Base-by-base conservation (phyloP, 805 yeast genomes). In the Tetrapisispora nanseiensis region DNA sequence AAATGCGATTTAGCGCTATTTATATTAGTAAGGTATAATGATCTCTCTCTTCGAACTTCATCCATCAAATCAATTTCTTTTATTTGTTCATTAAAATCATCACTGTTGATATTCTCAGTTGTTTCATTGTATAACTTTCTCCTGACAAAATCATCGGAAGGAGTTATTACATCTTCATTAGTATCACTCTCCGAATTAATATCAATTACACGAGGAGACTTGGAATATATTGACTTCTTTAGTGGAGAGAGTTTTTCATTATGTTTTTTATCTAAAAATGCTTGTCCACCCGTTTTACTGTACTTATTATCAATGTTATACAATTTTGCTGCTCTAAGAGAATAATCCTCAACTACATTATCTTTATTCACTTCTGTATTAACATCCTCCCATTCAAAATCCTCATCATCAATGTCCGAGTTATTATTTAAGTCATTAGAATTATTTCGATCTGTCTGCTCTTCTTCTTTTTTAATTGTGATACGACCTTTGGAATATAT, bases 331-430 rank as follows among this genome's bases (percentile, higher is more conserved):
- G 71, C 62, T 37, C 65, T 65, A 9, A 73, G 56, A 2, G 79
- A 70, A 37, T 61, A 68, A 48, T 67, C 68, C 38, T 60, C 62
- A 13, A 46, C 43, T 10, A 46, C 46, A 33, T 54, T 51, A 24
- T 46, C 46, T 10, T 50, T 45, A 33, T 52, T 51, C 0, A 53
- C 44, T 24, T 62, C 59, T 8, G 72, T 43, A 11, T 70, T 71
- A 4, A 83, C 82, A 48, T 84, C 94, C 51, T 83, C 89, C 80
- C 84, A 80, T 33, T 79, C 87, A 22, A 70, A 64, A 12, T 68
- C 74, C 29, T 61, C 69, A 12, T 57, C 67, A 1, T 57, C 67
- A 18, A n/a, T n/a, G n/a, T n/a, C n/a, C n/a, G n/a, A n/a, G n/a
- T n/a, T n/a, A n/a, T n/a, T n/a, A n/a, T n/a, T n/a, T n/a, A n/a